A percentile compares a stretch with the other conserved stretches of the same genome.
Evolutionary conservation across 306 rosid genomes (phyloP).

Genomic region (Quillaja saponaria): DNA sequence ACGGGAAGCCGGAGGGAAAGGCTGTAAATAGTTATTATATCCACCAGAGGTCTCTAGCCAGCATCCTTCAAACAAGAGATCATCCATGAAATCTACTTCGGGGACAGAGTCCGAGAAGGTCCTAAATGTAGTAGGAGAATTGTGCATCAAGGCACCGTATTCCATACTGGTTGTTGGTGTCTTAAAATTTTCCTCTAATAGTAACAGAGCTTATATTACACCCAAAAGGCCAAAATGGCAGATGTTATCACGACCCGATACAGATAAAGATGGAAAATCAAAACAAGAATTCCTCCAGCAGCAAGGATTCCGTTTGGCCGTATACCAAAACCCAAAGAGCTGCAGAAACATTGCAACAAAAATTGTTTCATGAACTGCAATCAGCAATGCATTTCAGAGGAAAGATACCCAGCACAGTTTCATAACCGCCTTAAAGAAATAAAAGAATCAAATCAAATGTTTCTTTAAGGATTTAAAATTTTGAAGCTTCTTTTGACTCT

Average conservation of each 20-base stretch:
- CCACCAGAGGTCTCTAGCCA: slow-evolving; percentile 46
- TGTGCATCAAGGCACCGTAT: slow-evolving; percentile 29
- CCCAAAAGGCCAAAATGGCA: no score
- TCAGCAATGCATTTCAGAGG: not conserved
- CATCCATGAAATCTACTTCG: slow-evolving; percentile 39
- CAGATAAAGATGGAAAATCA: slow-evolving; percentile 2
- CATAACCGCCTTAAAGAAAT: not conserved
- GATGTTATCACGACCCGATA: not conserved
- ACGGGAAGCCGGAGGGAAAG: not conserved
- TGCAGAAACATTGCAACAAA: slow-evolving; percentile 19
- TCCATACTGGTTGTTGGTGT: slow-evolving; percentile 25
- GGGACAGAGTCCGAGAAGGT: not conserved
- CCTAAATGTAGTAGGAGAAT: slow-evolving; percentile 5
- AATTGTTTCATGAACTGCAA: not conserved
- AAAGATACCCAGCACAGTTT: not conserved
- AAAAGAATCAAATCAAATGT: not conserved
- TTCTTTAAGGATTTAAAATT: not conserved
- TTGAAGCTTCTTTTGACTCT: not conserved
- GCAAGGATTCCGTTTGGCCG: not conserved
- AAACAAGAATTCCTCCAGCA: not conserved
- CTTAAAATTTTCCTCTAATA: no score
- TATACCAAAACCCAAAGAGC: not conserved
- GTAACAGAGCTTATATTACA: no score
- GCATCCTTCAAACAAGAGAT: slow-evolving; percentile 44
- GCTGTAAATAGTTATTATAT: not conserved